phyloP scores from a whole-genome alignment of 257 asterid genomes.

The Solanum habrochaites region DNA sequence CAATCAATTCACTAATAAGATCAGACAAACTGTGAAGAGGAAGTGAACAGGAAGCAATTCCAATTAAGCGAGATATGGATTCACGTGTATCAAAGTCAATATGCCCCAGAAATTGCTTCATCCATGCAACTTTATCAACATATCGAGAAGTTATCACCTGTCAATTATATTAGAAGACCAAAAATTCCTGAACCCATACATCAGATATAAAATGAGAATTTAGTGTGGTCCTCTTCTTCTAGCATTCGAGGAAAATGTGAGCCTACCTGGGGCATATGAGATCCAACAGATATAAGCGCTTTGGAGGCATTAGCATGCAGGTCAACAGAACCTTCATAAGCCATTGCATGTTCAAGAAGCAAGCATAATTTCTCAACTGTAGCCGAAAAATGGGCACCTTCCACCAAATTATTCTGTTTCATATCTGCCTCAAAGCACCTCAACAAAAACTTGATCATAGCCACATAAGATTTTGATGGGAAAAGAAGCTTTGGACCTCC shows the following conservation, averaged over 20 bases:
- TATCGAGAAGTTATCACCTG: slow-evolving; percentile 75
- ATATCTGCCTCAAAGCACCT: slow-evolving; percentile 85
- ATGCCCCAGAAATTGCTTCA: slow-evolving; percentile 67
- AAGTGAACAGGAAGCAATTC: slow-evolving; percentile 75
- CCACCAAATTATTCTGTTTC: slow-evolving; percentile 22
- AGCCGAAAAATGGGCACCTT: slow-evolving; percentile 31
- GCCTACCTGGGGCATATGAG: slow-evolving; percentile 69
- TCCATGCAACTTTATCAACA: slow-evolving; percentile 65
- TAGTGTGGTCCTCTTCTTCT: not conserved
- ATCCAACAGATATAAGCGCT: slow-evolving; percentile 73
- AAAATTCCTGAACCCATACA: not conserved
- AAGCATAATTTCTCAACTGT: slow-evolving; percentile 56
- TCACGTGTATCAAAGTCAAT: slow-evolving; percentile 88
- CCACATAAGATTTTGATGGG: slow-evolving; percentile 65
- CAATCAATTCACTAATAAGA: slow-evolving; percentile 50
- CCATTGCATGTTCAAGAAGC: slow-evolving; percentile 82
- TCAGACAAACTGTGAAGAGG: slow-evolving; percentile 45
- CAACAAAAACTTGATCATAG: slow-evolving; percentile 80
- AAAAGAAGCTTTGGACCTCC: slow-evolving; percentile 54
- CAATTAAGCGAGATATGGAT: slow-evolving; percentile 82
- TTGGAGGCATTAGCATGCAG: slow-evolving; percentile 88
- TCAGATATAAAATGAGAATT: not conserved
- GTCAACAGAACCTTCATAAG: slow-evolving; percentile 77
- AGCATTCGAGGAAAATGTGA: not conserved
- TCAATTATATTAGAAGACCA: slow-evolving; percentile 12